Conservation (phyloP, 169 alveolate genomes). For the Theileria parva region DNA sequence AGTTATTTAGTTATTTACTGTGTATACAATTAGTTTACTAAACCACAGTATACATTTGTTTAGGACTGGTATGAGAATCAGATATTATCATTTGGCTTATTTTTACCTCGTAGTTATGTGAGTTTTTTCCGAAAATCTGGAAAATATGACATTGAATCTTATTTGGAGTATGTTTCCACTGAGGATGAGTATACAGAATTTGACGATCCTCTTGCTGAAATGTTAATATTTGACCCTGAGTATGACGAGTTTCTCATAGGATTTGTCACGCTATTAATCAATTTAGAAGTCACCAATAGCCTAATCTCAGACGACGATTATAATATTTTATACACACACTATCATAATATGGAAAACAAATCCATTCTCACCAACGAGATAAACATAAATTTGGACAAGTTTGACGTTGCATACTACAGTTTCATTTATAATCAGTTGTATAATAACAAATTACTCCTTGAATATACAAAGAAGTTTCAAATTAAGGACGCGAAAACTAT, state of each 20-base stretch:
- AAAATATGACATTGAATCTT: neutral
- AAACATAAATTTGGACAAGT: constrained; percentile 14
- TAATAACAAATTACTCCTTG: constrained; percentile 27
- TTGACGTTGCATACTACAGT: constrained; percentile 27
- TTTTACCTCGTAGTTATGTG: constrained; percentile 35
- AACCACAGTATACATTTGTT: neutral
- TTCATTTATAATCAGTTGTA: constrained; percentile 47
- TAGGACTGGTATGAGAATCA: constrained; percentile 47
- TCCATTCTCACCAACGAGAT: neutral
- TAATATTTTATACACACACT: constrained; percentile 13
- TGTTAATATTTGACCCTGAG: constrained; percentile 30
- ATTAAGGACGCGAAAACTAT: constrained; percentile 38
- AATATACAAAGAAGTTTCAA: constrained; percentile 17
- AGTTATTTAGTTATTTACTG: too few relatives aligned
- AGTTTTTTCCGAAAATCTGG: constrained; percentile 2
- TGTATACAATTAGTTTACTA: too few relatives aligned
- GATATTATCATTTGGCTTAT: constrained; percentile 41
- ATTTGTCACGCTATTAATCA: constrained; percentile 43
- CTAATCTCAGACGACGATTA: constrained; percentile 51
- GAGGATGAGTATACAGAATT: neutral
- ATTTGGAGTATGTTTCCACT: neutral
- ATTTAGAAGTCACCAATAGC: constrained; percentile 22
- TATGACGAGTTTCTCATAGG: constrained; percentile 64
- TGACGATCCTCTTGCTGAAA: constrained; percentile 7
- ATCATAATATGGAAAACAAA: neutral